Evolutionary conservation across 2,329 filamentous ascomycete genomes (phyloP).

Genomic region (Xylaria sp.): DNA sequence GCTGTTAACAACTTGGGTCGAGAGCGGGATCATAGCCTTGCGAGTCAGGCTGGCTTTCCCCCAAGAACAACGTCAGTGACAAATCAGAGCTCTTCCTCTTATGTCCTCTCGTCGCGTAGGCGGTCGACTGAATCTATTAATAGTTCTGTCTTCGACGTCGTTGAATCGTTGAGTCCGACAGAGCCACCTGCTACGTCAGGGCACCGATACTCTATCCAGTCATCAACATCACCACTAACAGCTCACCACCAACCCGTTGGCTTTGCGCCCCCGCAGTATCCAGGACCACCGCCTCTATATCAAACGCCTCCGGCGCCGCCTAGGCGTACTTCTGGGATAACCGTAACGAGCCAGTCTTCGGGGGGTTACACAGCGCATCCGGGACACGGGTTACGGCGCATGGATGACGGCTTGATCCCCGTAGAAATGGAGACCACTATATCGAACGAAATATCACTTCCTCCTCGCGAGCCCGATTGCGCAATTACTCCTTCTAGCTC

Average conservation of each 20-base stretch:
- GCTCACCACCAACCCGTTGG: constrained; percentile 8
- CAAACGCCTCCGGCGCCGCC: constrained; percentile 23
- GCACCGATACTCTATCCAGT: constrained; percentile 31
- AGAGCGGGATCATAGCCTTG: constrained; percentile 21
- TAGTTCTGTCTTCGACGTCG: constrained; percentile 44
- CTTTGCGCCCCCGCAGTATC: constrained; percentile 19
- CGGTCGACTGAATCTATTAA: constrained; percentile 45
- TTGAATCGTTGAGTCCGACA: constrained; percentile 36
- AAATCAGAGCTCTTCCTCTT: constrained; percentile 25
- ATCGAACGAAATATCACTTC: constrained; percentile 26
- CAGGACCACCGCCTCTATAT: constrained; percentile 35
- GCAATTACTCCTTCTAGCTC: constrained; percentile 54
- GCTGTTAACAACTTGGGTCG: constrained; percentile 25
- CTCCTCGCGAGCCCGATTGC: constrained; percentile 44
- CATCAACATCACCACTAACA: constrained; percentile 7
- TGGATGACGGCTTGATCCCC: constrained; percentile 46
- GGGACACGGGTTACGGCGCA: not conserved
- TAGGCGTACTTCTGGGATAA: constrained; percentile 22
- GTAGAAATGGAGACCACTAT: constrained; percentile 41
- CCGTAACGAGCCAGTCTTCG: constrained; percentile 16
- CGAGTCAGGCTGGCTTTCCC: constrained; percentile 31
- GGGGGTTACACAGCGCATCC: constrained; percentile 16
- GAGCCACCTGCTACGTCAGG: constrained; percentile 25
- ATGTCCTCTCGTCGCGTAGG: constrained; percentile 35
- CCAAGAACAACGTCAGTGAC: constrained; percentile 36